Evolutionary conservation across 2,329 filamentous ascomycete genomes (phyloP).

Genomic region (Truncatella angustata): DNA sequence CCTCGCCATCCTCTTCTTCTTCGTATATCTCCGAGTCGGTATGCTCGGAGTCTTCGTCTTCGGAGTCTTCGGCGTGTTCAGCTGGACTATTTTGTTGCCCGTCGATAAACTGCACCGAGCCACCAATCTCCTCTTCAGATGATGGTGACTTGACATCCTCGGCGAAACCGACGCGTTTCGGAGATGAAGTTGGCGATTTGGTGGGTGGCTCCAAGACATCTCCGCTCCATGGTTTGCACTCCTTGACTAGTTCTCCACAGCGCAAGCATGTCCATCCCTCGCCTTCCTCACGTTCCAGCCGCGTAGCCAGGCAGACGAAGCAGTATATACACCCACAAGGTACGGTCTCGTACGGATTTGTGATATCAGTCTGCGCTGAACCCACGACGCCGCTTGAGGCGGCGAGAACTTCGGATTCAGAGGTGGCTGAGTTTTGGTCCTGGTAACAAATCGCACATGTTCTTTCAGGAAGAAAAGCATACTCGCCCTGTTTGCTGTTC

Average conservation of each 20-base stretch:
- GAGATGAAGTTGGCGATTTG: conserved; percentile 35
- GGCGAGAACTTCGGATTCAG: conserved; percentile 73
- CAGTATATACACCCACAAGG: conserved; percentile 93
- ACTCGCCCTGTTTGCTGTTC: conserved; percentile 65
- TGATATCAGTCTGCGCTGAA: conserved; percentile 87
- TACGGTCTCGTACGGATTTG: conserved; percentile 90
- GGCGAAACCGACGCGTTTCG: conserved; percentile 63
- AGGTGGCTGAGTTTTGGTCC: conserved; percentile 77
- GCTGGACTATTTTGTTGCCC: background rate
- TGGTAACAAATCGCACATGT: conserved; percentile 97
- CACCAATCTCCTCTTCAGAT: conserved; percentile 22
- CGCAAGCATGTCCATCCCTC: conserved; percentile 91
- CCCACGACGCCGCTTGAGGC: conserved; percentile 77
- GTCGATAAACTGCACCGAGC: conserved; percentile 14
- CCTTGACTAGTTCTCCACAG: conserved; percentile 79
- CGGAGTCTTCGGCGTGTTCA: too few species aligned
- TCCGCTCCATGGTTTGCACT: conserved; percentile 88
- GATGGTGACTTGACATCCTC: conserved; percentile 42
- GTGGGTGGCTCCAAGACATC: conserved; percentile 69
- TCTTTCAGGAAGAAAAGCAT: conserved; percentile 82
- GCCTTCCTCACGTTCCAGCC: conserved; percentile 87
- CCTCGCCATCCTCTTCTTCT: conserved; percentile 27
- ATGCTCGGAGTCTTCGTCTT: conserved; percentile 18
- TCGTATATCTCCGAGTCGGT: conserved; percentile 31
- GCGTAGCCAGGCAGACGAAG: conserved; percentile 89